These are phyloP conservation scores for Byssochlamys sp. DNA, from an alignment of 2,329 filamentous ascomycete species.

Conservation along the genomic window DNA sequence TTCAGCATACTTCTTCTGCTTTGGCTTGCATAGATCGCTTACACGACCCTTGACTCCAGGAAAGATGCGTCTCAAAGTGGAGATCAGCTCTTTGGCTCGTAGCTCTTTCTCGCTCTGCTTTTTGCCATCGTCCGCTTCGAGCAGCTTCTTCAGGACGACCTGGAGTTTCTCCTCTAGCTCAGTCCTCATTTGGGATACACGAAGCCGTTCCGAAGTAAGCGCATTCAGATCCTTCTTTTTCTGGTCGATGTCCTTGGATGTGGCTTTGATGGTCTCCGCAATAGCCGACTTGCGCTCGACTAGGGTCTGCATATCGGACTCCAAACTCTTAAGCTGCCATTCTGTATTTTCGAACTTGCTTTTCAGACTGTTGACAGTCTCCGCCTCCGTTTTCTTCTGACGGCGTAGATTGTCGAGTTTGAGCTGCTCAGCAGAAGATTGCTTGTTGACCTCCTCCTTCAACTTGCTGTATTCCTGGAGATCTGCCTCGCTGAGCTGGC, in stretches of 20 bases:
- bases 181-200: slow-evolving; percentile 69
- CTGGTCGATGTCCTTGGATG: slow-evolving; percentile 65
- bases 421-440: slow-evolving; percentile 68
- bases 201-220: slow-evolving; percentile 70
- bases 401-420: slow-evolving; percentile 78
- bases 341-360: slow-evolving; percentile 75
- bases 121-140: slow-evolving; percentile 73
- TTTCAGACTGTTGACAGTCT: slow-evolving; percentile 79
- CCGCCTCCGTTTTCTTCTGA: slow-evolving; percentile 82
- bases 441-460: slow-evolving; percentile 73
- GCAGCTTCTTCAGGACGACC: slow-evolving; percentile 68
- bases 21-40: slow-evolving; percentile 85
- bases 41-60: slow-evolving; percentile 84
- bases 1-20: slow-evolving; percentile 92
- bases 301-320: slow-evolving; percentile 60
- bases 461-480: slow-evolving; percentile 81
- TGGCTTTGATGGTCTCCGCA: slow-evolving; percentile 54
- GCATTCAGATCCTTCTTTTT: slow-evolving; percentile 90
- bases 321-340: slow-evolving; percentile 62
- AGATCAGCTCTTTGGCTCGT: slow-evolving; percentile 70
- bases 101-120: slow-evolving; percentile 76
- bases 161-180: slow-evolving; percentile 88
- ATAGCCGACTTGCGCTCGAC: slow-evolving; percentile 58
- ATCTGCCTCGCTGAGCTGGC: slow-evolving; percentile 74
- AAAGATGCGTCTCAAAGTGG: slow-evolving; percentile 78